A percentile compares a stretch with the other conserved stretches of the same genome.
These are phyloP conservation scores for Diaporthe humulicola DNA, from an alignment of 2,329 filamentous ascomycete species.

Conservation along the genomic window DNA sequence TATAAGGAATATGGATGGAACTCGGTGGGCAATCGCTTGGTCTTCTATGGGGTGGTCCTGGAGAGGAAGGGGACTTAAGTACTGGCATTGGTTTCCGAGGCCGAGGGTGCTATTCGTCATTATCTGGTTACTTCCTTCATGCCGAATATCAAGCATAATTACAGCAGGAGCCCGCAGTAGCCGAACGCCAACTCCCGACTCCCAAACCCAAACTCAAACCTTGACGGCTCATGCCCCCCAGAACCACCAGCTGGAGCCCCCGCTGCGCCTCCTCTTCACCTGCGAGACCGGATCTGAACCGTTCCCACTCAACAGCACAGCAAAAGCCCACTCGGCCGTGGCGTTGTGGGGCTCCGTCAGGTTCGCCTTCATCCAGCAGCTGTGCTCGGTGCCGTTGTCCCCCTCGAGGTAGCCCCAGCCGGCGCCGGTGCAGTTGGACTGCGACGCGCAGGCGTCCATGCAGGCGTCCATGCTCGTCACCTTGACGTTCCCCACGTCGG, in stretches of 20 bases:
- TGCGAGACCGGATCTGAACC: background rate
- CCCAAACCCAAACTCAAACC: background rate
- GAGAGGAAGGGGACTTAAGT: background rate
- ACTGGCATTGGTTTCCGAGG: background rate
- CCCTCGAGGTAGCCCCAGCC: constrained; percentile 60
- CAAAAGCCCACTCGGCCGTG: constrained; percentile 58
- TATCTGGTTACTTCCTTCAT: background rate
- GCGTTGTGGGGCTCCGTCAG: constrained; percentile 50
- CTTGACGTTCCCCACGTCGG: constrained; percentile 51
- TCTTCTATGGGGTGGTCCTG: background rate
- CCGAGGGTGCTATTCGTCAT: background rate
- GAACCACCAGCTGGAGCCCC: background rate
- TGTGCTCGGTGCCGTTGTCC: constrained; percentile 54
- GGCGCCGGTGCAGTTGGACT: constrained; percentile 55
- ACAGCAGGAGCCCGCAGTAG: background rate
- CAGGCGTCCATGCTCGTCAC: constrained; percentile 58
- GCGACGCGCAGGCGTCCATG: constrained; percentile 59
- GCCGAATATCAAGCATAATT: background rate
- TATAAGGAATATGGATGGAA: background rate
- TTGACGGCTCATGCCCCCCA: background rate
- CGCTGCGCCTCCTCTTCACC: background rate
- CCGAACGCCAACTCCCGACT: background rate
- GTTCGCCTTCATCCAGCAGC: constrained; percentile 59
- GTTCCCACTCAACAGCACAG: constrained; percentile 62
- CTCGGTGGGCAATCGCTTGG: background rate